Conservation (phyloP, 2,329 filamentous ascomycete species). For the Cercospora nicotianae region DNA sequence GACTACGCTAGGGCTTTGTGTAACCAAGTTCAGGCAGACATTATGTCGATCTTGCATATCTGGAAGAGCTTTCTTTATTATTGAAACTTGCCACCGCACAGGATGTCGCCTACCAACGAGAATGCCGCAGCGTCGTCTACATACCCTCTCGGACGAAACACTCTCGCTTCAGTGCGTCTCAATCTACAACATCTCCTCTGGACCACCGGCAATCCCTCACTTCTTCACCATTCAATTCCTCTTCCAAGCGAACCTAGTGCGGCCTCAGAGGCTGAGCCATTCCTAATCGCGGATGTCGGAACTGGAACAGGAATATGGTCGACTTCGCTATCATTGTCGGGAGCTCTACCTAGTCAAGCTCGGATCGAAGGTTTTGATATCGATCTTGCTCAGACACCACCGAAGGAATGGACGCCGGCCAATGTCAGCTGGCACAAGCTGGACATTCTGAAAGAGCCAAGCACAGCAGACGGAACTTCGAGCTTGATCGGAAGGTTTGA, state of each 20-base stretch:
- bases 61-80: not conserved
- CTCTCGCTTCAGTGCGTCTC: constrained; percentile 25
- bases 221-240: constrained; percentile 34
- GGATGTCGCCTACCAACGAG: not conserved
- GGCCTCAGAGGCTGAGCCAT: not conserved
- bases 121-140: not conserved
- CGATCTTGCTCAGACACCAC: constrained; percentile 23
- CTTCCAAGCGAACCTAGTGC: not conserved
- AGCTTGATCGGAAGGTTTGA: constrained; percentile 24
- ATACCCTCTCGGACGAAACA: constrained; percentile 25
- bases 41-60: not conserved
- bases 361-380: constrained; percentile 31
- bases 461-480: constrained; percentile 10
- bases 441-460: constrained; percentile 14
- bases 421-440: constrained; percentile 25
- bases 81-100: not conserved
- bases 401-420: constrained; percentile 21
- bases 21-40: not conserved
- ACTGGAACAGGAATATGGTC: constrained; percentile 30
- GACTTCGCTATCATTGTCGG: constrained; percentile 2
- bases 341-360: not conserved
- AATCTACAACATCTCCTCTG: constrained; percentile 39
- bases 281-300: constrained; percentile 24
- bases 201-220: constrained; percentile 32
- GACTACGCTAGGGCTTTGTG: not conserved